Evolutionary conservation across 73 alveolate species (phyloP), one percentile per base, ranked within the genome.

Genomic region (Paramecium biaurelia): DNA sequence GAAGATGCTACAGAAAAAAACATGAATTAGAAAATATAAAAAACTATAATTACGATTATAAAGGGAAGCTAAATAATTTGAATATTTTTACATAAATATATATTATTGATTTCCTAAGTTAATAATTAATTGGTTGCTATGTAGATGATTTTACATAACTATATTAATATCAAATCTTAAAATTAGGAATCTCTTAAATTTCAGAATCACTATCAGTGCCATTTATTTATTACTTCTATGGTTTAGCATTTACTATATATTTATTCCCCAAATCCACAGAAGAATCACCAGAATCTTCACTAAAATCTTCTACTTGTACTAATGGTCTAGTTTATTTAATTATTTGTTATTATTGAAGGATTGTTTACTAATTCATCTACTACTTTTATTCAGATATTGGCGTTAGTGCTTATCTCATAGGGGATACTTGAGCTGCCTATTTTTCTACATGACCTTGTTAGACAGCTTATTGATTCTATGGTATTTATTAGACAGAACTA

Each of bases 11-110:
- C n/a, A n/a, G n/a, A n/a, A n/a, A n/a, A n/a, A n/a, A n/a, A n/a
- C n/a, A n/a, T n/a, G 93, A 86, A 86, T 38, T 72, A 41, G 93
- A 88, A 24, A n/a, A n/a, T n/a, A n/a, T n/a, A 70, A 42, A 68
- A 88, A 76, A 38, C 32, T 67, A n/a, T 76, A 41, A 24, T 35
- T 88, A 11, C 70, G 37, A 12, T 82, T 67, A 43, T 41, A 70
- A 70, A 88, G 93, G 45, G 93, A n/a, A n/a, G n/a, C n/a, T n/a
- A 88, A 35, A 76, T 24, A 30, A 28, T 70, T 0, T n/a, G n/a
- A n/a, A n/a, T n/a, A n/a, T n/a, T n/a, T 32, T 32, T 32, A 32
- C 1, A 7, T 37, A 37, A 37, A 37, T 4, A 38, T 38, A 38
- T 3, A 38, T 38, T 3, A 0, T 38, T 38, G n/a, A 35, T 35